A percentile compares a stretch with the other conserved stretches of the same genome.
Conservation (phyloP, 495 filamentous ascomycete genomes). For the Ramalina intermedia region DNA sequence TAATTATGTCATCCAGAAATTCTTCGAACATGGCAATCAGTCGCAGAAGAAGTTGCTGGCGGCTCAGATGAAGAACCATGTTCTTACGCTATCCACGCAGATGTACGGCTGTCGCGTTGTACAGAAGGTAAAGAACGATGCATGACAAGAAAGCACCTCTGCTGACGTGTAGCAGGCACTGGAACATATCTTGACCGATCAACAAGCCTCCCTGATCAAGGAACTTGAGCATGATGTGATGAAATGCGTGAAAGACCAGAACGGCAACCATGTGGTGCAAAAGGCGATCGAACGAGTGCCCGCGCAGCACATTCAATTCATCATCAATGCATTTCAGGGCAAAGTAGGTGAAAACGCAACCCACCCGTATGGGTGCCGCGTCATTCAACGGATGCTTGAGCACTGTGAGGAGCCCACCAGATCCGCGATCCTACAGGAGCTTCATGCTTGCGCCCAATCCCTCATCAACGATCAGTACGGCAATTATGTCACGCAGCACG, state of each 20-base stretch:
- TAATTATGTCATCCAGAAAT: conserved; percentile 96
- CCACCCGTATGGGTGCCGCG: conserved; percentile 81
- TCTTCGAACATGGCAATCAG: conserved; percentile 94
- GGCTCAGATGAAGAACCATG: conserved; percentile 71
- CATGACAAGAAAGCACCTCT: conserved; percentile 6
- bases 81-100: conserved; percentile 64
- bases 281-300: conserved; percentile 85
- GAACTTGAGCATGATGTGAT: conserved; percentile 72
- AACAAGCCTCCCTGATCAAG: conserved; percentile 71
- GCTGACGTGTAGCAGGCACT: conserved; percentile 47
- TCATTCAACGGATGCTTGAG: conserved; percentile 88
- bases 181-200: conserved; percentile 79
- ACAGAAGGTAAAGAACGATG: conserved; percentile 51
- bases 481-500: conserved; percentile 93
- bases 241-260: conserved; percentile 72
- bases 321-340: conserved; percentile 71
- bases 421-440: conserved; percentile 56
- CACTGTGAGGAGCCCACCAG: conserved; percentile 62
- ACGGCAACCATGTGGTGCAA: conserved; percentile 95
- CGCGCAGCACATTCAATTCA: conserved; percentile 68
- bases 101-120: conserved; percentile 96
- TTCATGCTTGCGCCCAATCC: conserved; percentile 53
- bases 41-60: conserved; percentile 80
- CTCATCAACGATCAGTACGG: conserved; percentile 85
- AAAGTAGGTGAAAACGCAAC: conserved; percentile 65